Conservation (phyloP, 2,329 filamentous ascomycete species). For the Beauveria brongniartii region DNA sequence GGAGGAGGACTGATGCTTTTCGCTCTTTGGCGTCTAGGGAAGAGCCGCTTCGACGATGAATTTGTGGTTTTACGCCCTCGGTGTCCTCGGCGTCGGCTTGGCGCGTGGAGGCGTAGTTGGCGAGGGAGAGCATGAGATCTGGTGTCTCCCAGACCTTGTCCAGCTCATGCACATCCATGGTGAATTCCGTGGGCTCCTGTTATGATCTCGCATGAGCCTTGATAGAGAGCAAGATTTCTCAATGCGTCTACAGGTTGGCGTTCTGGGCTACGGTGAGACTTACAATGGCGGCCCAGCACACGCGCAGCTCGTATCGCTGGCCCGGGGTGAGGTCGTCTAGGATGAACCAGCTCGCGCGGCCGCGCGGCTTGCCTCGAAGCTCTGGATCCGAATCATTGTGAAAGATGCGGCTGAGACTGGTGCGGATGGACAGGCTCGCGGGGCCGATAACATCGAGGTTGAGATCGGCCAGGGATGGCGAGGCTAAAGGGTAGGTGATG, state of each 20-base stretch:
- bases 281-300: slow-evolving; percentile 93
- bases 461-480: slow-evolving; percentile 42
- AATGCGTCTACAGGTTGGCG: neutral
- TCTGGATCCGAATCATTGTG: slow-evolving; percentile 35
- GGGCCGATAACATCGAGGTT: slow-evolving; percentile 59
- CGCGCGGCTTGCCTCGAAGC: slow-evolving; percentile 32
- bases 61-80: slow-evolving; percentile 6
- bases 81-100: slow-evolving; percentile 24
- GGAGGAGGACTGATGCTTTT: slow-evolving; percentile 53
- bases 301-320: slow-evolving; percentile 79
- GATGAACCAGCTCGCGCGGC: slow-evolving; percentile 68
- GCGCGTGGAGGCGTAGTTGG: slow-evolving; percentile 48
- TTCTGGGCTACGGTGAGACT: slow-evolving; percentile 26
- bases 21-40: slow-evolving; percentile 15
- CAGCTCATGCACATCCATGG: slow-evolving; percentile 56
- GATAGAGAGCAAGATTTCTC: neutral
- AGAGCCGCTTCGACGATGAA: neutral
- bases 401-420: slow-evolving; percentile 59
- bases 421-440: slow-evolving; percentile 46
- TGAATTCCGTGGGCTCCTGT: slow-evolving; percentile 81
- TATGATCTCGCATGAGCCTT: neutral
- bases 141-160: slow-evolving; percentile 53
- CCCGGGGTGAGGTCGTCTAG: slow-evolving; percentile 61
- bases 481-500: slow-evolving; percentile 40
- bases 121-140: slow-evolving; percentile 57